Evolutionary conservation across 306 rosid genomes (phyloP).

Genomic region (Cyclanthera cordifolia): DNA sequence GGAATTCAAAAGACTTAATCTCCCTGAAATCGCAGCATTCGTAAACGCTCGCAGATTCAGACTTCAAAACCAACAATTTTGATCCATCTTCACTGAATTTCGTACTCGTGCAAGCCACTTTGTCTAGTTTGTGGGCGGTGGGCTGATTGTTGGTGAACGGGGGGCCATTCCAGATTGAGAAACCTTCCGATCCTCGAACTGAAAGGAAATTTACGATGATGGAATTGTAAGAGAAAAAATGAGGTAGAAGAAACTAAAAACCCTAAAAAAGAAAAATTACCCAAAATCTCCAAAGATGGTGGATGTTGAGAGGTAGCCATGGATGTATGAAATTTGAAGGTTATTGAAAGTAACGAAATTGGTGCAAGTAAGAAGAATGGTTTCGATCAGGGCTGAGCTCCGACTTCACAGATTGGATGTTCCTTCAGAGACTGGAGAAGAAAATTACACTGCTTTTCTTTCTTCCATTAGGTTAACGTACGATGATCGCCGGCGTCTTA

Average conservation of each 20-base stretch:
- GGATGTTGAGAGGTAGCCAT: conserved; percentile 48
- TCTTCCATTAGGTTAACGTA: no score
- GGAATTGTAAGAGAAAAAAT: not conserved
- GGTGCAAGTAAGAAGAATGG: not conserved
- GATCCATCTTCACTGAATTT: conserved; percentile 76
- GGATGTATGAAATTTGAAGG: not conserved
- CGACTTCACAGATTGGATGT: not conserved
- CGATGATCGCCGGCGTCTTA: no score
- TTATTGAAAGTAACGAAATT: not conserved
- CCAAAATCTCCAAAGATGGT: conserved; percentile 59
- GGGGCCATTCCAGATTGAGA: conserved; percentile 76
- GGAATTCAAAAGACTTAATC: conserved; percentile 54
- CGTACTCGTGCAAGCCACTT: conserved; percentile 37
- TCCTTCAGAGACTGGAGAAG: no score
- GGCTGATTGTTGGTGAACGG: conserved; percentile 54
- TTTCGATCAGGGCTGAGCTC: not conserved
- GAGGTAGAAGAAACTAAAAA: not conserved
- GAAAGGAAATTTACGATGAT: conserved; percentile 11
- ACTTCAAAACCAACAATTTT: conserved; percentile 46
- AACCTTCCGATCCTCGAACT: conserved; percentile 69
- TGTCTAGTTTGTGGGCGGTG: conserved; percentile 41
- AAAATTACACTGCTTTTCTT: not conserved
- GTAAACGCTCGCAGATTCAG: conserved; percentile 39
- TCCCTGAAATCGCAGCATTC: conserved; percentile 44
- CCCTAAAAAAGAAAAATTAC: conserved; percentile 23